Evolutionary conservation across 2,329 filamentous ascomycete genomes (phyloP), one percentile per base, ranked within the genome.

Genomic region (Raffaelea arxii): DNA sequence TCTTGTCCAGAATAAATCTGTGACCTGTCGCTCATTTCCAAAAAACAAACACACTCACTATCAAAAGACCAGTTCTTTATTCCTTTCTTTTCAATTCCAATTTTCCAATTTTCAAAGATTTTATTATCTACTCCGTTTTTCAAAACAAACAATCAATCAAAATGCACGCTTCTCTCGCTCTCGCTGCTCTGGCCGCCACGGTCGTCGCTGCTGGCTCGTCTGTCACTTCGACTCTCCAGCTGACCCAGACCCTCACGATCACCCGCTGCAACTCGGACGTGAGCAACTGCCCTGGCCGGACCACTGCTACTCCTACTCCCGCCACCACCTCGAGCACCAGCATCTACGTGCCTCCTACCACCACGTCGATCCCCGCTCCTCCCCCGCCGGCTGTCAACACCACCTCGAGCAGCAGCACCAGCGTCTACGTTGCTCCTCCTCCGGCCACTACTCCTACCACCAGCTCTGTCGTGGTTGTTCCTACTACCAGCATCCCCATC

Each of bases 141-240:
- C 16, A 9, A 36, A n/a, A 36, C 32, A 36, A 36, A 36, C 40
- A 51, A 53, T 49, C 48, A 46, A 41, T 54, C 66, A 70, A 61
- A 53, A 74, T 74, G 70, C 68, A 65, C 56, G 58, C 57, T 54
- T 71, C 59, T 51, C 69, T n/a, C n/a, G n/a, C 56, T 55, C 64
- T 51, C 19, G 32, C 32, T 36, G 53, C 69, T 53, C 51, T 71
- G 49, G 61, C 63, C 59, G 64, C 65, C 47, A 61, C 67, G 41
- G 41, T 62, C 46, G 62, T 63, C 43, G 58, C 60, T 51, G 64
- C 64, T 49, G 49, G 25, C 43, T 44, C 52, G 43, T 71, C 64
- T 50, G 65, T 64, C 47, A 74, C 71, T 46, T 65, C 66, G 16
- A 74, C 71, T 47, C 61, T 62, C 45, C 70, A 67, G 47, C 62